Conservation (phyloP, 2,329 filamentous ascomycete genomes). For the Samsoniella hepiali region DNA sequence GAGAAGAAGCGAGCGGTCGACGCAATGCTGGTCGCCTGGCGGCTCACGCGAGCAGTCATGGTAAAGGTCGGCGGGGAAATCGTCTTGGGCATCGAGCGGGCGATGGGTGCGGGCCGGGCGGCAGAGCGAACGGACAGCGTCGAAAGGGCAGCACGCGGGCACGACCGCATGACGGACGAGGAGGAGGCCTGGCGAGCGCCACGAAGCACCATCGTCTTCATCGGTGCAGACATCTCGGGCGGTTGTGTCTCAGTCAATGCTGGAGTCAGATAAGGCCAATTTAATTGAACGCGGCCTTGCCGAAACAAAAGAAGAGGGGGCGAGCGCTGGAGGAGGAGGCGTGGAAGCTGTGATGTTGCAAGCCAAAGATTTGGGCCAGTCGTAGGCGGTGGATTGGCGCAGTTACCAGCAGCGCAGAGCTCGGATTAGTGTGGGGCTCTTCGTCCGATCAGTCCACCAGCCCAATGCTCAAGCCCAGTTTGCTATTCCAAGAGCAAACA, state of each 20-base stretch:
- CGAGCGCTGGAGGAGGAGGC: not conserved
- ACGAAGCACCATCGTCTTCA: conserved; percentile 16
- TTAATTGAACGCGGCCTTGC: not conserved
- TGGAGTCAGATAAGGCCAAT: not conserved
- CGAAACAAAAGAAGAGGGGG: not conserved
- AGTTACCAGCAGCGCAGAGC: not conserved
- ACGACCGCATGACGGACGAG: not conserved
- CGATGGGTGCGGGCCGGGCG: not conserved
- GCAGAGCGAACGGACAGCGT: not conserved
- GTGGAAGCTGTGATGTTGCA: not conserved
- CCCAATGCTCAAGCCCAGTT: too few species aligned
- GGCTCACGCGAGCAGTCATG: conserved; percentile 13
- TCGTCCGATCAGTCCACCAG: not conserved
- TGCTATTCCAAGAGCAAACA: not conserved
- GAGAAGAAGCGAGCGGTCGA: conserved; percentile 23
- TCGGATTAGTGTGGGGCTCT: not conserved
- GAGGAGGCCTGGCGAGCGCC: conserved; percentile 11
- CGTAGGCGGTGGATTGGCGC: not conserved
- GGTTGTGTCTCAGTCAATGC: not conserved
- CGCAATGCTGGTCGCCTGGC: conserved; percentile 11
- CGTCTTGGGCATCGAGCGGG: not conserved
- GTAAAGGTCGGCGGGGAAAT: conserved; percentile 20
- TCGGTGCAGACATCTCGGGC: conserved; percentile 10
- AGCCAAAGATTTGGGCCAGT: conserved; percentile 1
- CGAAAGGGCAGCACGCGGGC: conserved; percentile 8